Evolutionary conservation across 169 alveolate genomes (phyloP), one percentile per base, ranked within the genome.

Genomic region (Plasmodium knowlesi): DNA sequence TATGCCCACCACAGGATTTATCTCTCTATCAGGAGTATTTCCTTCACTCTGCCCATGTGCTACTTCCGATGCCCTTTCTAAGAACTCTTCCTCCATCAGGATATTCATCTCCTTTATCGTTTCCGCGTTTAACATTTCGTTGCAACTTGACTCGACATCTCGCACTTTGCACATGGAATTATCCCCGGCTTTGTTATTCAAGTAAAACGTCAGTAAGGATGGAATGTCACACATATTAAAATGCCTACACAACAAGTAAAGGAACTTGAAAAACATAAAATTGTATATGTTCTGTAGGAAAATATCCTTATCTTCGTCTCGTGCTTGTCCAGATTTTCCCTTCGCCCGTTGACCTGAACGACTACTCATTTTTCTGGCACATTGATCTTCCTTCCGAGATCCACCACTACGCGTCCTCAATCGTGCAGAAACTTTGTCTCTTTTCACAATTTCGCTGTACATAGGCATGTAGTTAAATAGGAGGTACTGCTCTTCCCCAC

Each of bases 381-480:
- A 4, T n/a, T 32, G 76, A n/a, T 67, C 76, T 34, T 14, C 72
- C 43, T 43, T 81, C 22, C 50, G 70, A 8, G 76, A 22, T 14
- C 39, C 83, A 10, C 70, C 16, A 34, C 57, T n/a, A n/a, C 19
- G 43, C 25, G 43, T 82, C 37, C 19, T 67, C 39, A 37, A 67
- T 0, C 14, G 76, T 12, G 39, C 0, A 3, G 16, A 19, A 67
- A 28, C n/a, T 8, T 67, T 0, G 37, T n/a, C 61, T n/a, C 57
- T 50, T 53, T 16, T 57, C 70, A 74, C 28, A 73, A 91, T 82
- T 37, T 91, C 82, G 37, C 81, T 57, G 41, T 91, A 91, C 88
- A 81, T 81, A 37, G 95, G 95, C 95, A 91, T 91, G 12, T 91
- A 91, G 41, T 91, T 91, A 91, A 43, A 91, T 41, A 91, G 34